Evolutionary conservation across 108 stramenopile genomes (phyloP), one percentile per base, ranked within the genome.

Genomic region (Conticribra weissflogii): DNA sequence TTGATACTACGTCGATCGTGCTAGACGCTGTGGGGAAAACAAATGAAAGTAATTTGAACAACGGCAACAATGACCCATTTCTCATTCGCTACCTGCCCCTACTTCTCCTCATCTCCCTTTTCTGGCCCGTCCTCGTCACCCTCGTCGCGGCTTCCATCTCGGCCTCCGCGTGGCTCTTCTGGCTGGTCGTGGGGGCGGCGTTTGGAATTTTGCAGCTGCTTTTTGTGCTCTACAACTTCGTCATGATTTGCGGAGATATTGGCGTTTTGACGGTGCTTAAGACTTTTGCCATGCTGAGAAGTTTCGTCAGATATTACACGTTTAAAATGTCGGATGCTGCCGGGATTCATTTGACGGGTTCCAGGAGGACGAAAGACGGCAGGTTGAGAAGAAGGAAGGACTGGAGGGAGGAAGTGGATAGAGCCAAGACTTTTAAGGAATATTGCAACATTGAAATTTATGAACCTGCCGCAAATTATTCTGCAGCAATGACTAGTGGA

Each of bases 121-220:
- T 92, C 52, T 95, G 89, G 89, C 94, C 94, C 18, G 23, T 92
- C 21, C 75, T 86, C 60, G 59, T 90, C 0, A 85, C 87, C n/a
- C 57, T 91, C 56, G 48, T 85, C 44, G 72, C 89, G 7, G 78
- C 88, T 14, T 71, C 88, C 0, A 67, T 85, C 0, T 81, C 88
- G 2, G 89, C 88, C 0, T 88, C 85, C 0, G 85, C 88, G 15
- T 96, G 94, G 94, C 76, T 88, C 19, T 91, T 96, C 64, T 96
- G 94, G 94, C 66, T 96, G 7, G 29, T 83, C 17, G 83, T 89
- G 14, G 86, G 87, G 0, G 67, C 89, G 0, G 36, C 81, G 0
- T 66, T 91, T 44, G 91, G 91, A 9, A 46, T 90, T 0, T 22
- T 96, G 2, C 94, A 96, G 59, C 29, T 91, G 4, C 18, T 79